Base-by-base conservation (phyloP, 2,329 filamentous ascomycete genomes). In the Diaporthe australafricana region DNA sequence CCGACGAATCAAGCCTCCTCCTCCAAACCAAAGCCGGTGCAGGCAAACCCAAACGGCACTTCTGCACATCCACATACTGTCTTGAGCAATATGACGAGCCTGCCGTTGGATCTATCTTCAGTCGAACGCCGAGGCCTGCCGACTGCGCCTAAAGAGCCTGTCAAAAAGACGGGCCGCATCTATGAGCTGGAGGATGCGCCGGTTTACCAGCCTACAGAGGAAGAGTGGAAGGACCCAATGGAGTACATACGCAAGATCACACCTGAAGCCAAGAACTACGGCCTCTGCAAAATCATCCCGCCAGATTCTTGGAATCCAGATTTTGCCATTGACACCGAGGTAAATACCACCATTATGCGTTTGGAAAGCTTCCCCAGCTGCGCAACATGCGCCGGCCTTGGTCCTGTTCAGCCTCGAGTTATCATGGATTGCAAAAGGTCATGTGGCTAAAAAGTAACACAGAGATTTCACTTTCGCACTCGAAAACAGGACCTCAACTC, bases 381-480 rank as follows among this genome's bases (percentile, higher is more conserved):
- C 25, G 40, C 40, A 17, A 22, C 40, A 11, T 25, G 45, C n/a
- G 30, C 60, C 45, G 45, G 30, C 25, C 30, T 14, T 14, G 7
- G 14, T 38, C 12, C 47, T 38, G 30, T 16, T 25, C 25, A 16
- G 25, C 22, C 38, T n/a, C 2, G 38, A 42, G 11, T 42, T 16
- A 12, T 30, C 9, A 12, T 16, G 22, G 38, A 5, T 14, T 27
- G 32, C 12, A 1, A 52, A 25, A 11, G 42, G 32, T 16, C 16
- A 32, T 27, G 20, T 57, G 27, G 57, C 72, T 75, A 38, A 74
- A 68, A 45, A 55, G 27, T 4, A 14, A 22, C 53, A 76, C 79
- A 98, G 95, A 94, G 92, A 83, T 99, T 99, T 79, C 96, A 99
- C 82, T 99, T 99, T 80, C 91, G 95, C 75, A 99, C 96, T 17